These are phyloP conservation scores for Yamadazyma triangularis DNA, from an alignment of 1,139 yeast species.

Conservation along the genomic window DNA sequence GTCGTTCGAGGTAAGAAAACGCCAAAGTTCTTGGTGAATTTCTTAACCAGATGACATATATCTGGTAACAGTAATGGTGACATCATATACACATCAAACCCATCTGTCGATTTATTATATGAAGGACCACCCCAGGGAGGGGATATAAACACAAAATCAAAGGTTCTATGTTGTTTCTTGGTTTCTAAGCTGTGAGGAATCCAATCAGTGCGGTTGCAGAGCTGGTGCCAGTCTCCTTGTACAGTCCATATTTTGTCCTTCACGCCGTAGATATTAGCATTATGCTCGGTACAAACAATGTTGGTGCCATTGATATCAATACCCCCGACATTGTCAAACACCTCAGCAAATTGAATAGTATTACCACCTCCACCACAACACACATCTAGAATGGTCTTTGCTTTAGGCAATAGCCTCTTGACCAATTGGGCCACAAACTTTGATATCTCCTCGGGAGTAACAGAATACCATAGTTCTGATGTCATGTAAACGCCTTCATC, in stretches of 20 bases:
- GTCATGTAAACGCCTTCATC: constrained; percentile 74
- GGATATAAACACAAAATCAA: constrained; percentile 73
- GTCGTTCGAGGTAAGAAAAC: constrained; percentile 76
- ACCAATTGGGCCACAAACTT: constrained; percentile 57
- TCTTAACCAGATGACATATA: constrained; percentile 38
- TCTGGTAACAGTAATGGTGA: constrained; percentile 49
- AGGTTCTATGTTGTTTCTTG: constrained; percentile 15
- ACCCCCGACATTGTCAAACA: constrained; percentile 56
- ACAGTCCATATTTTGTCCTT: constrained; percentile 42
- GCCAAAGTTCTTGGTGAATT: constrained; percentile 51
- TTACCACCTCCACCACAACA: constrained; percentile 98
- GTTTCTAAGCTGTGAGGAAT: constrained; percentile 20
- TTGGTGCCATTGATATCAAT: constrained; percentile 63
- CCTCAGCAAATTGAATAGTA: constrained; percentile 71
- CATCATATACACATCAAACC: constrained; percentile 42
- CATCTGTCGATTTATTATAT: constrained; percentile 39
- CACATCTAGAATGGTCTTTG: constrained; percentile 54
- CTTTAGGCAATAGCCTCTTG: constrained; percentile 32
- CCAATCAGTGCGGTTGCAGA: constrained; percentile 29
- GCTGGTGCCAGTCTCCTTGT: constrained; percentile 54
- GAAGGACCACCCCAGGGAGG: constrained; percentile 99
- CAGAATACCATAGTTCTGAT: constrained; percentile 83
- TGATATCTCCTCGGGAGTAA: constrained; percentile 82
- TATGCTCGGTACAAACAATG: constrained; percentile 62
- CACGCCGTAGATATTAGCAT: constrained; percentile 68